Evolutionary conservation across 2,329 filamentous ascomycete species (phyloP), one percentile per base, ranked within the genome.

Genomic region (Domatiomyces catenatus): DNA sequence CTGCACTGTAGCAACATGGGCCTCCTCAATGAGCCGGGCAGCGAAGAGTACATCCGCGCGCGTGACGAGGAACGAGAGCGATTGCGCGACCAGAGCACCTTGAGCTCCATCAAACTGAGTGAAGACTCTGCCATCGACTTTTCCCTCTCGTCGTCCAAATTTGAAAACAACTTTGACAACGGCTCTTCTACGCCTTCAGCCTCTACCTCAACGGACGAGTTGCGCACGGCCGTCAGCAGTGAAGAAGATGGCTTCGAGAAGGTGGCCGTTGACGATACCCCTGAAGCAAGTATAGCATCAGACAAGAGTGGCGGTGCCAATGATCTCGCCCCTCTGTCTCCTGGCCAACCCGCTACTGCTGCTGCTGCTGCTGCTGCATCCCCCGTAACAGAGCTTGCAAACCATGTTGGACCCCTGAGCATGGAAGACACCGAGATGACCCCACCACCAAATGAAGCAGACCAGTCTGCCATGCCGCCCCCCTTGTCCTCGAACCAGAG

Each of bases 1-100:
- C 71, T 98, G 42, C 92, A 98, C 67, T 98, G 92, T 68, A 96
- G 90, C 66, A 98, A 98, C 64, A 98, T 98, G 92, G 89, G 86
- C 5, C 72, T 98, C 36, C 71, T 98, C 57, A 98, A 98, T 63
- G 89, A 96, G 64, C 73, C 80, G 8, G 92, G 90, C 28, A 89
- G 88, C 8, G 89, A 98, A 64, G 82, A 87, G 57, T 80, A 94
- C 56, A 87, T 96, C 53, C 80, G 76, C 54, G 74, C 79, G 43
- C 78, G 92, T 53, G 89, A 98, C 62, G 69, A 75, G 8, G 88
- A 95, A 64, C 80, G 92, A 47, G 85, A 93, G 58, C 78, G 80
- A 42, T 70, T 96, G 43, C 83, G 87, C 58, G 74, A 72, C 1
- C 84, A 92, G 62, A 89, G 88, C 43, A 83, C 79, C 58, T 77